Evolutionary conservation across 805 yeast species (phyloP).

Genomic region (Yarrowia bubula): DNA sequence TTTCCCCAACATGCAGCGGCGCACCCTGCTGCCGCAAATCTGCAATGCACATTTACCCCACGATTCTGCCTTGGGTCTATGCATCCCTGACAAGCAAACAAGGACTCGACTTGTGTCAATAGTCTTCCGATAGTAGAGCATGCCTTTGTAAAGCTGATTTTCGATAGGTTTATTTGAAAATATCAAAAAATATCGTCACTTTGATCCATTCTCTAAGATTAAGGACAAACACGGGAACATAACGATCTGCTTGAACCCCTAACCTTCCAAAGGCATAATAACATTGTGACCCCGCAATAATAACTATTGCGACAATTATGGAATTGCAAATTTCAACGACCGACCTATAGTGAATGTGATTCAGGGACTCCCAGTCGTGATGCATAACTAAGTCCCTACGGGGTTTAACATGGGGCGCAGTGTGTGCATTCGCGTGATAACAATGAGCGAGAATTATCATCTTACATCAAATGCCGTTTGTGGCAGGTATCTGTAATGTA

Average conservation of each 20-base stretch:
- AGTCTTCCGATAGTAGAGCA: background rate
- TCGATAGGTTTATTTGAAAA: background rate
- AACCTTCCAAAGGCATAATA: background rate
- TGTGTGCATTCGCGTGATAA: background rate
- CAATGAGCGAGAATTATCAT: background rate
- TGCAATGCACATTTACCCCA: constrained; percentile 24
- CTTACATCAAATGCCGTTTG: background rate
- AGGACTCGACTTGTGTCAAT: background rate
- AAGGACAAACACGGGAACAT: too few species aligned
- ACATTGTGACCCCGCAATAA: background rate
- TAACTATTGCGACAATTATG: background rate
- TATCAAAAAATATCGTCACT: background rate
- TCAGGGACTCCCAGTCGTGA: background rate
- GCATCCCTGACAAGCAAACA: background rate
- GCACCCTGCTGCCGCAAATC: background rate
- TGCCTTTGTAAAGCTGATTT: background rate
- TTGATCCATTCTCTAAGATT: too few species aligned
- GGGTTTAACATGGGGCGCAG: constrained; percentile 22
- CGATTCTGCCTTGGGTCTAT: constrained; percentile 6
- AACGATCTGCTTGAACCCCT: background rate
- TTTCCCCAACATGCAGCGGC: constrained; percentile 5
- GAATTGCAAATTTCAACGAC: too few species aligned
- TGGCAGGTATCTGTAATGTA: too few species aligned
- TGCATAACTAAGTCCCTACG: background rate
- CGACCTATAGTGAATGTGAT: too few species aligned